Base-by-base conservation (phyloP, 345 rosid genomes). In the Eutrema yunnanense region DNA sequence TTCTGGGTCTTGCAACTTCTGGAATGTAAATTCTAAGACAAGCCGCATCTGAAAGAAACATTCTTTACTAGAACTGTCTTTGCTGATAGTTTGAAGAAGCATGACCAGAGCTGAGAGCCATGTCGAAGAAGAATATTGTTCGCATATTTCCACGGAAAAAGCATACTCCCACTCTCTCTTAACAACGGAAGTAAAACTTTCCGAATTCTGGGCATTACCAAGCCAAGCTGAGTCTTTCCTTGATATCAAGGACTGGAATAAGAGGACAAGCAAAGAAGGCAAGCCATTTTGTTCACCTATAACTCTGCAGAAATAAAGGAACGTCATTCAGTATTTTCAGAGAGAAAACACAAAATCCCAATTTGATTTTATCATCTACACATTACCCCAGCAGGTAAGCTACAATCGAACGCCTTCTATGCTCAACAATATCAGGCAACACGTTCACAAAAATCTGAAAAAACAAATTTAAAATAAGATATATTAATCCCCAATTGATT, bases 101-200 rank as follows among this genome's bases (percentile, higher is more conserved):
- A 34, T 78, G 76, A 86, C 87, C 48, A 92, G 80, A 54, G 97
- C 87, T 26, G 94, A 88, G 78, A 95, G 96, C 99, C 99, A 95
- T 78, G 82, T 82, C 58, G 71, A 61, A 78, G 90, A 86, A 22
- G 98, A 78, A 75, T 84, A 89, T 54, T 88, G 96, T 74, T 86
- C 89, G 81, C 86, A 85, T 74, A 95, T 79, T 77, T 85, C 92
- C 62, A 84, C 54, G n/a, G 92, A 86, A 76, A 92, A 95, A 42
- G 79, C 63, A 83, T 86, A 92, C 66, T 88, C 98, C 99, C 96
- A 95, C 75, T 89, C 95, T 74, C 73, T 83, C 67, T 60, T 73
- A 55, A 77, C 59, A 80, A 59, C 55, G 30, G 83, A 80, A 48
- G 78, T 27, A 56, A 85, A 71, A 48, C 75, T 73, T 27, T 80